These are phyloP conservation scores for Solanum hybrid DNA, from an alignment of 305 asterid genomes.

Conservation along the genomic window DNA sequence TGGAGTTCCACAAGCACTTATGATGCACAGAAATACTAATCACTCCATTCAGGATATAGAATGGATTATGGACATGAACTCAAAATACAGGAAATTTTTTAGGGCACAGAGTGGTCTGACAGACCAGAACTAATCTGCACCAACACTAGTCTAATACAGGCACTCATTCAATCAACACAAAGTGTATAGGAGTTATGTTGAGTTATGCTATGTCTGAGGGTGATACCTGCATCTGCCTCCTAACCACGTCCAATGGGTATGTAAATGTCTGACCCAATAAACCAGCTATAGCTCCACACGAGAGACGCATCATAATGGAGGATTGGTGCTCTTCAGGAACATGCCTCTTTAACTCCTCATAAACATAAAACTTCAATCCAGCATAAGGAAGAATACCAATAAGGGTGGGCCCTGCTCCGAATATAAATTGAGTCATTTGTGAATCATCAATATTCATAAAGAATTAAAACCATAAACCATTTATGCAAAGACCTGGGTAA, in stretches of 20 bases:
- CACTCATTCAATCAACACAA: neutral
- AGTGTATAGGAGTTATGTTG: neutral
- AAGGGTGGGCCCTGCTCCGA: conserved; percentile 71
- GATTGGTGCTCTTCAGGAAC: conserved; percentile 81
- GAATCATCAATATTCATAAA: neutral
- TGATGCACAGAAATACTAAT: neutral
- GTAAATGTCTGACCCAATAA: conserved; percentile 91
- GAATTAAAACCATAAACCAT: neutral
- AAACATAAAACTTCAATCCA: conserved; percentile 80
- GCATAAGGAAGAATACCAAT: conserved; percentile 94
- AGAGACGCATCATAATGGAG: conserved; percentile 65
- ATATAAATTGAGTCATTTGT: neutral
- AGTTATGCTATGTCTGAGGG: neutral
- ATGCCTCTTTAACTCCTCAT: conserved; percentile 73
- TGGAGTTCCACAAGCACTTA: neutral
- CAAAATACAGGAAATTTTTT: neutral
- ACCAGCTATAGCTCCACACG: conserved; percentile 95
- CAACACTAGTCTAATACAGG: neutral
- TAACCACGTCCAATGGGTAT: conserved; percentile 85
- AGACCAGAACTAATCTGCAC: neutral
- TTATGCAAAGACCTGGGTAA: neutral
- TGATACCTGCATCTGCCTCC: conserved; percentile 98
- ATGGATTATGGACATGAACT: neutral
- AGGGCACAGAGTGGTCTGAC: neutral
- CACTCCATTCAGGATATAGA: neutral